Evolutionary conservation across 495 filamentous ascomycete genomes (phyloP).

Genomic region (Talaromyces stipitatus): DNA sequence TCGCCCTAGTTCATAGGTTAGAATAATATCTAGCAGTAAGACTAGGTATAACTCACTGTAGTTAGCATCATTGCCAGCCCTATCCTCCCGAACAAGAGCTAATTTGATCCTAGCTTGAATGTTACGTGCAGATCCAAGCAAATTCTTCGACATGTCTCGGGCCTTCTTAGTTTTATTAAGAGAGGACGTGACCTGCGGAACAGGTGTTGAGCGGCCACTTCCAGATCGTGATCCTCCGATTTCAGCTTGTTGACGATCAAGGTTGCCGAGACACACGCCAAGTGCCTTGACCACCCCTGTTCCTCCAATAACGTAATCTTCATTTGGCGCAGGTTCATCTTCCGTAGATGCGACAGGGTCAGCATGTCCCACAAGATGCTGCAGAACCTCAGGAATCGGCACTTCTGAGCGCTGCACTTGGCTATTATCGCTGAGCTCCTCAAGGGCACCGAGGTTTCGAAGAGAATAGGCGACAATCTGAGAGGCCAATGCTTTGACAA

Average conservation of each 20-base stretch:
- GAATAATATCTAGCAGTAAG: constrained; percentile 8
- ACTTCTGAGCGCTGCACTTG: constrained; percentile 31
- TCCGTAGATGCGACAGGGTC: constrained; percentile 51
- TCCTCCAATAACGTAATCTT: constrained; percentile 92
- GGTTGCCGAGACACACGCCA: constrained; percentile 78
- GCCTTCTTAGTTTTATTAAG: constrained; percentile 51
- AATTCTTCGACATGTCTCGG: constrained; percentile 85
- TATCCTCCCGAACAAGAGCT: constrained; percentile 70
- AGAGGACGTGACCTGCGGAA: constrained; percentile 32
- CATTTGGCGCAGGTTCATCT: constrained; percentile 70
- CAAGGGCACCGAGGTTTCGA: constrained; percentile 71
- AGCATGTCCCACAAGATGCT: constrained; percentile 54
- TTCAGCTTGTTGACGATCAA: constrained; percentile 30
- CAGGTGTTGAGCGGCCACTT: constrained; percentile 50
- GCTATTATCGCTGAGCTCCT: constrained; percentile 29
- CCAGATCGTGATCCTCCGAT: constrained; percentile 30
- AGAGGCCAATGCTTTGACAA: constrained; percentile 87
- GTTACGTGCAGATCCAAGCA: constrained; percentile 78
- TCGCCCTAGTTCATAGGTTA: constrained; percentile 45
- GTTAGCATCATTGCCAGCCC: constrained; percentile 55
- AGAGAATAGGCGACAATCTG: constrained; percentile 92
- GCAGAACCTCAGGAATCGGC: constrained; percentile 54
- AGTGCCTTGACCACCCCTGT: constrained; percentile 93
- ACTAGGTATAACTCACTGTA: constrained; percentile 55
- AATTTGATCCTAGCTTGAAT: constrained; percentile 79